A percentile compares a stretch with the other conserved stretches of the same genome.
Evolutionary conservation across 2,329 filamentous ascomycete genomes (phyloP).

Genomic region (Raffaelea albimanens): DNA sequence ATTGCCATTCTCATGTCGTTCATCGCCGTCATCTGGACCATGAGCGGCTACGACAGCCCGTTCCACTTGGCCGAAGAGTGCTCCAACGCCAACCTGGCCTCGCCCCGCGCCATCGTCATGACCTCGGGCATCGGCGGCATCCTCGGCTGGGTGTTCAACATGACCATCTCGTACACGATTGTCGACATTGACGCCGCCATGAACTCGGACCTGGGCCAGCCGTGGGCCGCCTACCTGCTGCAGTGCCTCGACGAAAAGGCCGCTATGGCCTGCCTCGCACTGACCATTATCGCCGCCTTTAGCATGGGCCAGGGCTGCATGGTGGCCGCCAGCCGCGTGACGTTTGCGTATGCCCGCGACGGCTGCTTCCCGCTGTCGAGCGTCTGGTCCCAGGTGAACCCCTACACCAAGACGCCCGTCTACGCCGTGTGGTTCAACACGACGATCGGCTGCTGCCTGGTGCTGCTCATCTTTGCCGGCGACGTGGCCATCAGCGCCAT

Average conservation of each 20-base stretch:
- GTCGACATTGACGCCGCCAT: slow-evolving; percentile 51
- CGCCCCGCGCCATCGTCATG: slow-evolving; percentile 62
- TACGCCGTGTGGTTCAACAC: slow-evolving; percentile 63
- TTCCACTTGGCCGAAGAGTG: slow-evolving; percentile 71
- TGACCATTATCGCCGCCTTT: slow-evolving; percentile 62
- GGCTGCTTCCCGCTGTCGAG: slow-evolving; percentile 55
- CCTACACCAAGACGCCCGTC: slow-evolving; percentile 53
- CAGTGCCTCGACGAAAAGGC: slow-evolving; percentile 53
- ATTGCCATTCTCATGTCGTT: slow-evolving; percentile 64
- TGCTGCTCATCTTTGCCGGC: slow-evolving; percentile 58
- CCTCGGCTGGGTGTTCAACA: slow-evolving; percentile 64
- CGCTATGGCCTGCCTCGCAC: slow-evolving; percentile 50
- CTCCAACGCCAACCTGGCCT: slow-evolving; percentile 60
- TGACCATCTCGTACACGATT: slow-evolving; percentile 65
- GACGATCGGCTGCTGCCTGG: slow-evolving; percentile 46
- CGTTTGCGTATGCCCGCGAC: slow-evolving; percentile 65
- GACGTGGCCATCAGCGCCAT: slow-evolving; percentile 54
- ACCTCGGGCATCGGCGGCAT: slow-evolving; percentile 57
- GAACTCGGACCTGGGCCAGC: slow-evolving; percentile 54
- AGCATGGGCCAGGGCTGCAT: slow-evolving; percentile 67
- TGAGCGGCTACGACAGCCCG: slow-evolving; percentile 57
- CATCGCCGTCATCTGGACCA: slow-evolving; percentile 61
- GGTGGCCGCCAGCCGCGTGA: slow-evolving; percentile 55
- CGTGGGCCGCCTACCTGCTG: slow-evolving; percentile 60
- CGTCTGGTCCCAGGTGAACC: slow-evolving; percentile 52